A percentile compares a stretch with the other conserved stretches of the same genome.
These are phyloP conservation scores for Vickermania ingenoplastis DNA, from an alignment of 208 protist species.

Conservation along the genomic window DNA sequence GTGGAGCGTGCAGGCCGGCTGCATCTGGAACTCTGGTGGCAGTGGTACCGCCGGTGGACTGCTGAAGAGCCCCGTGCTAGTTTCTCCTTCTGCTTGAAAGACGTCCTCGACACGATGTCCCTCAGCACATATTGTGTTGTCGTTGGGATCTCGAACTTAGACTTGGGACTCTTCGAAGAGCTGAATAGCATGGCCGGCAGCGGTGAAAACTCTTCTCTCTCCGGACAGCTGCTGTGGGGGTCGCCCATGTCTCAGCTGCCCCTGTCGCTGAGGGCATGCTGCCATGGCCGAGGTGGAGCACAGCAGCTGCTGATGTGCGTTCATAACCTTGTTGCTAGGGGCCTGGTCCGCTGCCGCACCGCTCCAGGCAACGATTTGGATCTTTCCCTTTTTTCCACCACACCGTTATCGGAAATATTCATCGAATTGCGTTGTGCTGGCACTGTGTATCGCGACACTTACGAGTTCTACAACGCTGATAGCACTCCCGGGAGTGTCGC, in stretches of 20 bases:
- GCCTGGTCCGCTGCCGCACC: too few species aligned
- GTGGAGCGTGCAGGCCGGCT: conserved; percentile 45
- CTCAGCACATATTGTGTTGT: conserved; percentile 79
- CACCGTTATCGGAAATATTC: too few species aligned
- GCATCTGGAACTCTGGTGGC: conserved; percentile 72
- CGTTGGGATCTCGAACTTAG: conserved; percentile 42
- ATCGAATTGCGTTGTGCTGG: too few species aligned
- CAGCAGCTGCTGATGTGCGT: conserved; percentile 30
- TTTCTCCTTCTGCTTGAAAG: conserved; percentile 5
- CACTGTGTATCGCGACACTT: too few species aligned
- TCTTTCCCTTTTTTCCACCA: too few species aligned
- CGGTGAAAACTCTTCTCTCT: neutral
- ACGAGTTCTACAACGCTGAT: too few species aligned
- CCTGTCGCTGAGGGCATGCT: neutral
- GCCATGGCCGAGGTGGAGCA: conserved; percentile 13
- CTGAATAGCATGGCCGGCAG: neutral
- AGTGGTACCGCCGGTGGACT: conserved; percentile 25
- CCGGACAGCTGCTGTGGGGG: conserved; percentile 2
- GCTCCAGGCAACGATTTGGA: too few species aligned
- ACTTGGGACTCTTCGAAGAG: conserved; percentile 28
- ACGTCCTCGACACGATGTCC: conserved; percentile 54
- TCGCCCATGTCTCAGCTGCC: neutral
- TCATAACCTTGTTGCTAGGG: too few species aligned
- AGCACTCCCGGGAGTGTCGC: conserved; percentile 12
- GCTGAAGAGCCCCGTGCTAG: neutral